Conservation (phyloP, 257 asterid species). For the Solanum raphanifolium region DNA sequence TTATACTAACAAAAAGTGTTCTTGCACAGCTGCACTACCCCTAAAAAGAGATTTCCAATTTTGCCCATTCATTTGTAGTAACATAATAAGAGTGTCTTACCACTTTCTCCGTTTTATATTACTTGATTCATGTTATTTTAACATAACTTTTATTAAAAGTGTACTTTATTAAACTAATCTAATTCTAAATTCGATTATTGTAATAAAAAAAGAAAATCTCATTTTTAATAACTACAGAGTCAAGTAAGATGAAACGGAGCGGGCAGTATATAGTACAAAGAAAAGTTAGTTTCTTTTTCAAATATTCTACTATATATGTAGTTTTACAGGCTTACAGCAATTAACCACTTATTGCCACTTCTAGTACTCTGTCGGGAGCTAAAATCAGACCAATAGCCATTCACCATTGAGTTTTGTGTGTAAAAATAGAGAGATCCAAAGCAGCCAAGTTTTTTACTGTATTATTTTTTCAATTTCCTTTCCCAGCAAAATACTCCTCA, state of each 20-base stretch:
- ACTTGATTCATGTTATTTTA: background rate
- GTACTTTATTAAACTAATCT: too few species aligned
- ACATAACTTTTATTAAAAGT: background rate
- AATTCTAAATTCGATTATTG: too few species aligned
- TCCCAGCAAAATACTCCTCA: background rate
- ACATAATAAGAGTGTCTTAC: background rate
- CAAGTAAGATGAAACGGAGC: background rate
- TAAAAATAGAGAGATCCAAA: background rate
- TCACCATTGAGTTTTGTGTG: background rate
- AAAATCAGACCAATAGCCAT: constrained; percentile 13
- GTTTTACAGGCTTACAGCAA: background rate
- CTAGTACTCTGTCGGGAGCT: background rate
- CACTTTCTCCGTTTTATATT: background rate
- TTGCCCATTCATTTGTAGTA: background rate
- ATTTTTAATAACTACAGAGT: background rate
- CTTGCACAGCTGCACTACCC: background rate
- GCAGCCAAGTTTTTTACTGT: background rate
- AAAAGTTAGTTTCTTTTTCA: background rate
- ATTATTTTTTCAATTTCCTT: background rate
- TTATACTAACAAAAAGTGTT: background rate
- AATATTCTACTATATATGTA: background rate
- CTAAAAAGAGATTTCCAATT: background rate
- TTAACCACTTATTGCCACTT: background rate
- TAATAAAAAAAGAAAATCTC: too few species aligned
- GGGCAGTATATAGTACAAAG: background rate